Evolutionary conservation across 768 basidiomycete species (phyloP).

Genomic region (Auricularia heimuer): DNA sequence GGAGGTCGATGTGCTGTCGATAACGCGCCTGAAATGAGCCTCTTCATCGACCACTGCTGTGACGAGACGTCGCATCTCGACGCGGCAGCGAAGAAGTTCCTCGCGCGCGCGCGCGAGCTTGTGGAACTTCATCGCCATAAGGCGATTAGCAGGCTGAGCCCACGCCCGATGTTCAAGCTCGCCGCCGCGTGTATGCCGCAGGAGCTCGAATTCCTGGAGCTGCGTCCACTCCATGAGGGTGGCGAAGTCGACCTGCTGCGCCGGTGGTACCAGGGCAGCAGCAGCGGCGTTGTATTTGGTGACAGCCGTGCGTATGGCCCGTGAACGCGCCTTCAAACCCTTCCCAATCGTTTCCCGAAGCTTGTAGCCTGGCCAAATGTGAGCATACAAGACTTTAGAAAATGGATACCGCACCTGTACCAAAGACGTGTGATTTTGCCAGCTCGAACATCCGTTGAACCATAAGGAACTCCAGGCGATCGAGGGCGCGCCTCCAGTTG

Average conservation of each 20-base stretch:
- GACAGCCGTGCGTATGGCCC: conserved; percentile 20
- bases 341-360: background rate
- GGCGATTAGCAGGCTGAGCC: conserved; percentile 28
- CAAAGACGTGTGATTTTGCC: background rate
- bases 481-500: background rate
- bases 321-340: background rate
- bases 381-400: background rate
- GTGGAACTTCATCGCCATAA: conserved; percentile 18
- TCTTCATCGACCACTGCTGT: conserved; percentile 21
- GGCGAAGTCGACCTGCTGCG: conserved; percentile 17
- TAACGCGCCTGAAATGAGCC: background rate
- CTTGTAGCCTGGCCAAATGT: background rate
- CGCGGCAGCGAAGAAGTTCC: conserved; percentile 21
- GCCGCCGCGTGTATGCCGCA: conserved; percentile 17
- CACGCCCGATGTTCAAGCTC: conserved; percentile 16
- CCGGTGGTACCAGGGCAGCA: conserved; percentile 14
- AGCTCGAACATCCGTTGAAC: conserved; percentile 1
- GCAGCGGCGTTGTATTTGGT: conserved; percentile 23
- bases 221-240: conserved; percentile 19
- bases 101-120: conserved; percentile 22
- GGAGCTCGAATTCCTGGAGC: conserved; percentile 23
- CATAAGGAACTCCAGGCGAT: background rate
- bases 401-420: background rate
- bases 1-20: background rate
- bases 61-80: conserved; percentile 23